Base-by-base conservation (phyloP, 1,284 basidiomycete genomes). In the Rhodotorula sp. region DNA sequence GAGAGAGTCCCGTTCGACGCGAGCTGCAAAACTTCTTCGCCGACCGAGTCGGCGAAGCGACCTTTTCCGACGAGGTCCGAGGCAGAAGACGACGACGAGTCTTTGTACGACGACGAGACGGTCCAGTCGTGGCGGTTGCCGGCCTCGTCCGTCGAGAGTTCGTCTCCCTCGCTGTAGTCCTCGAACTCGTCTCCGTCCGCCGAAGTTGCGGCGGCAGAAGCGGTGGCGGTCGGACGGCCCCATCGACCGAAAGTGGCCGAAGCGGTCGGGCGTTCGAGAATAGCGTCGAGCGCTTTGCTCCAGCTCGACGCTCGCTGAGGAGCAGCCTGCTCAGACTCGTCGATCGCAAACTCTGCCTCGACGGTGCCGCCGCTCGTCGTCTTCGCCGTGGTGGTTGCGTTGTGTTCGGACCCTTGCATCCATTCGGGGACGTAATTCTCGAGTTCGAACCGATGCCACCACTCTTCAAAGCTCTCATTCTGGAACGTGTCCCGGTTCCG, bases 1-100 rank as follows among this genome's bases (percentile, higher is more conserved):
- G 66, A 56, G 31, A 76, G 57, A 16, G 68, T 57, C n/a, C 75
- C 75, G 52, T 62, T 47, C 26, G 67, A 63, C 39, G 68, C 51
- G 15, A 65, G 58, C 34, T 54, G 31, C 31, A 51, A 52, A 34
- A 72, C 57, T 31, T 58, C 23, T 47, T 49, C 15, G 47, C 47
- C 10, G 29, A 34, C 21, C n/a, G 12, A 18, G n/a, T 56, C 54
- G 54, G 64, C 47, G 47, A 51, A 49, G 3, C 26, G 16, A 31
- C 59, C 21, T 3, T 23, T 18, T 3, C 51, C 8, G 61, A 49
- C 31, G 54, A 52, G 39, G 39, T 12, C 39, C 39, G 39, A 43
- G 39, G 10, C 57, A 39, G 52, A 54, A 18, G 52, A 7, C 21
- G 58, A 46, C 58, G 58, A 47, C 1, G 26, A n/a, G 2, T 39